phyloP scores from a whole-genome alignment of 768 basidiomycete genomes.

The Suillus subluteus region DNA sequence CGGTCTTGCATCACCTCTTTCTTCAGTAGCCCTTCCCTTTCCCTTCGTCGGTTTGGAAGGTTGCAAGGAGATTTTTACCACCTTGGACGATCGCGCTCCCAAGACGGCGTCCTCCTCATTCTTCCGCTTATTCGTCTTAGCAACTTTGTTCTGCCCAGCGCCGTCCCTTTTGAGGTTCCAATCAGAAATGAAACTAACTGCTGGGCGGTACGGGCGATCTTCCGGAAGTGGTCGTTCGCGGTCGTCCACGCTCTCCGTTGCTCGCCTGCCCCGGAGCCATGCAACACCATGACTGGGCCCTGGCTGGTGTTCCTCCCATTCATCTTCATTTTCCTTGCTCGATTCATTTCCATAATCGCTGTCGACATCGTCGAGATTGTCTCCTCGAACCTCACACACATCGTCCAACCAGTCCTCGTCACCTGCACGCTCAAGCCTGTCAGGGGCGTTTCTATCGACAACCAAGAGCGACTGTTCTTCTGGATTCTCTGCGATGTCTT shows the following conservation, averaged over 20 bases:
- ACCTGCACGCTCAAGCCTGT: slow-evolving; percentile 18
- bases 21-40: slow-evolving; percentile 25
- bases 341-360: slow-evolving; percentile 18
- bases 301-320: slow-evolving; percentile 11
- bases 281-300: slow-evolving; percentile 15
- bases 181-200: background rate
- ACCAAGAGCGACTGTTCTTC: slow-evolving; percentile 36
- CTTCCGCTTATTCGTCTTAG: slow-evolving; percentile 16
- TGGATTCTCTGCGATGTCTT: slow-evolving; percentile 4
- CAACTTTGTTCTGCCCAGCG: slow-evolving; percentile 9
- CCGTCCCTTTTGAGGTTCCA: background rate
- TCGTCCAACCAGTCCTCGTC: slow-evolving; percentile 33
- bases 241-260: slow-evolving; percentile 11
- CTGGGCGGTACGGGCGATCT: background rate
- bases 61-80: slow-evolving; percentile 18
- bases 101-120: slow-evolving; percentile 12
- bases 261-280: slow-evolving; percentile 11
- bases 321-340: slow-evolving; percentile 25
- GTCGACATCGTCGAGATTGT: slow-evolving; percentile 21
- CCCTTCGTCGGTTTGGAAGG: slow-evolving; percentile 21
- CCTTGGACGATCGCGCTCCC: slow-evolving; percentile 10
- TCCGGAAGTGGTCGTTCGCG: slow-evolving; percentile 11
- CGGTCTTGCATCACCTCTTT: slow-evolving; percentile 10
- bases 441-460: slow-evolving; percentile 32
- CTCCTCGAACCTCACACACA: slow-evolving; percentile 32